phyloP scores from a whole-genome alignment of 768 basidiomycete species.

The Rhodotorula diobovata region DNA sequence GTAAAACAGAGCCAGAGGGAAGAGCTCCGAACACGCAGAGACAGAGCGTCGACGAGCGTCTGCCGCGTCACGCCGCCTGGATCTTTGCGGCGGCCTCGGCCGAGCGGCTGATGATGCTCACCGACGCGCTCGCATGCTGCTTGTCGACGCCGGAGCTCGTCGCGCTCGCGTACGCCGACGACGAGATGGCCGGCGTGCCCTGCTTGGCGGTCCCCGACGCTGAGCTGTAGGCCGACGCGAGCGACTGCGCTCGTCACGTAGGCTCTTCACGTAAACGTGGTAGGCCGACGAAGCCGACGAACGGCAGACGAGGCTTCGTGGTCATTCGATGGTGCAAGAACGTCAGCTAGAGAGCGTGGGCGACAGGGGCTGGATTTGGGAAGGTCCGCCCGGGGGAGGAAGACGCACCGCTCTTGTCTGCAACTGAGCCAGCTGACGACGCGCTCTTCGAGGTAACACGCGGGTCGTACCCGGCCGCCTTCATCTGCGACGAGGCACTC shows the following conservation, averaged over 20 bases:
- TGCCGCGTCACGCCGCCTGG: background rate
- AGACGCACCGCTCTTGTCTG: slow-evolving; percentile 24
- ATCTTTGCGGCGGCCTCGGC: no score
- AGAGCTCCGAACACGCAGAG: slow-evolving; percentile 8
- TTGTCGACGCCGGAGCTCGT: slow-evolving; percentile 13
- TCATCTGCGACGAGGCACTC: slow-evolving; percentile 24
- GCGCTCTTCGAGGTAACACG: slow-evolving; percentile 35
- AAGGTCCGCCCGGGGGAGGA: background rate
- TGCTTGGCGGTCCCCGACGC: slow-evolving; percentile 6
- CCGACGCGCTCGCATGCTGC: background rate
- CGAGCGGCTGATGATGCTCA: background rate
- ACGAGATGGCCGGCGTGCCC: slow-evolving; percentile 1
- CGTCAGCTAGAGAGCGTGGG: background rate
- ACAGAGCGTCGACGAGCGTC: background rate
- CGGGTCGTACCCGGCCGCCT: slow-evolving; percentile 28
- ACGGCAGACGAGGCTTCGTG: slow-evolving; percentile 29
- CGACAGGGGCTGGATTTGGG: background rate
- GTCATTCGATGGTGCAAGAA: background rate
- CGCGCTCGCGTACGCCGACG: slow-evolving; percentile 23
- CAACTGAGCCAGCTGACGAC: slow-evolving; percentile 24
- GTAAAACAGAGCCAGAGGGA: no score
- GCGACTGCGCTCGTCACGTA: slow-evolving; percentile 28
- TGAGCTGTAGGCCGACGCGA: slow-evolving; percentile 14
- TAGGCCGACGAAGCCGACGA: slow-evolving; percentile 25
- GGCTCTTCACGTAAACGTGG: slow-evolving; percentile 5